A percentile compares a stretch with the other conserved stretches of the same genome.
Evolutionary conservation across 2,329 filamentous ascomycete species (phyloP).

Genomic region (Neoscytalidium dimidiatum): DNA sequence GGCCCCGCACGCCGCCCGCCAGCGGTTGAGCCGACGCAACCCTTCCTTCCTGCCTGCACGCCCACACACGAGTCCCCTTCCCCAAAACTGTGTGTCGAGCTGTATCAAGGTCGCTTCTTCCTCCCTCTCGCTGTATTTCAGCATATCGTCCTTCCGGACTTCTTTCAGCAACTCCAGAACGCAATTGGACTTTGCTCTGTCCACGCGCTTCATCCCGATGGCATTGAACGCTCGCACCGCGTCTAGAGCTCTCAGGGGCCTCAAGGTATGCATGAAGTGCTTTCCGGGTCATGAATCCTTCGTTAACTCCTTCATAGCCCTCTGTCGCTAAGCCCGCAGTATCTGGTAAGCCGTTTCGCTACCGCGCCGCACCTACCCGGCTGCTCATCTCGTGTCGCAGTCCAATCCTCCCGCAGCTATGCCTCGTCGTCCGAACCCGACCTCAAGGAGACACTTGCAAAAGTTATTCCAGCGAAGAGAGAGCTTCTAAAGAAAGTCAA

Average conservation of each 20-base stretch:
- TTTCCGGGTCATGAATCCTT: slow-evolving; percentile 10
- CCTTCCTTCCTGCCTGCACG: not conserved
- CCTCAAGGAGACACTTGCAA: slow-evolving; percentile 83
- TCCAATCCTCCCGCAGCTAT: slow-evolving; percentile 58
- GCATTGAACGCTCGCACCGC: slow-evolving; percentile 65
- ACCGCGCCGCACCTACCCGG: slow-evolving; percentile 3
- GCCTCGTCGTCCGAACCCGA: slow-evolving; percentile 78
- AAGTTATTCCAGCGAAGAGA: slow-evolving; percentile 85
- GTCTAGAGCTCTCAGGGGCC: slow-evolving; percentile 62
- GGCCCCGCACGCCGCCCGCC: slow-evolving; percentile 22
- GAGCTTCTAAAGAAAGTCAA: slow-evolving; percentile 95
- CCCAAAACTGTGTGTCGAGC: not conserved
- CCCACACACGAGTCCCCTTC: not conserved
- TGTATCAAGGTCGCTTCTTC: not conserved
- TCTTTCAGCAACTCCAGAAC: not conserved
- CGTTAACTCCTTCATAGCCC: slow-evolving; percentile 29
- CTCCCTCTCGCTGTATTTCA: not conserved
- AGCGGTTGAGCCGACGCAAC: slow-evolving; percentile 23
- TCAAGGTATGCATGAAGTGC: slow-evolving; percentile 56
- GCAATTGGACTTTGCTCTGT: not conserved
- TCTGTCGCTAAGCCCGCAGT: slow-evolving; percentile 34
- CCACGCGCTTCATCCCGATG: slow-evolving; percentile 49
- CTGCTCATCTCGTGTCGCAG: slow-evolving; percentile 26
- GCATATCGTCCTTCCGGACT: not conserved
- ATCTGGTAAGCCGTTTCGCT: slow-evolving; percentile 34